These are phyloP conservation scores for Globisporangium heterothallicum DNA, from an alignment of 352 stramenopile species.

Conservation along the genomic window DNA sequence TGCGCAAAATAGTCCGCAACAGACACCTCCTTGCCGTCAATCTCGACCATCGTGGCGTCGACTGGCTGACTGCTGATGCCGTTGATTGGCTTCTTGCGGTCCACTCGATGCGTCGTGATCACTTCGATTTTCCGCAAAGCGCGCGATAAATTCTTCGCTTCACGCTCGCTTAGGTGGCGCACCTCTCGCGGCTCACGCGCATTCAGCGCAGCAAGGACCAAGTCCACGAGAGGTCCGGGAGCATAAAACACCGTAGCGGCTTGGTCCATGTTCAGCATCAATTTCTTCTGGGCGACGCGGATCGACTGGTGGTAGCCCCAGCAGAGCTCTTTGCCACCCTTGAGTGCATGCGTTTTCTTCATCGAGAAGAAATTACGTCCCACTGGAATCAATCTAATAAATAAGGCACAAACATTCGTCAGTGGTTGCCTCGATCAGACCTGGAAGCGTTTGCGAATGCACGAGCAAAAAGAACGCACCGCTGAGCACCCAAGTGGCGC, in stretches of 20 bases:
- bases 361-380: slow-evolving; percentile 71
- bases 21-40: slow-evolving; percentile 46
- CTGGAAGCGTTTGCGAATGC: not conserved
- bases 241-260: slow-evolving; percentile 67
- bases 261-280: slow-evolving; percentile 73
- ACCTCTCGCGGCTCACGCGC: slow-evolving; percentile 29
- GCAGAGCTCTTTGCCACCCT: slow-evolving; percentile 61
- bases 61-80: slow-evolving; percentile 40
- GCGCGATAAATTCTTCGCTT: slow-evolving; percentile 25
- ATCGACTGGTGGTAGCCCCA: slow-evolving; percentile 76
- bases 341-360: slow-evolving; percentile 48
- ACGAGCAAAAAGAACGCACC: slow-evolving; percentile 4
- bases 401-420: slow-evolving; percentile 1
- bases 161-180: slow-evolving; percentile 28
- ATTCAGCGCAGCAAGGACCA: slow-evolving; percentile 38
- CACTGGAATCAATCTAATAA: slow-evolving; percentile 38
- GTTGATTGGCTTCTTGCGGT: slow-evolving; percentile 50
- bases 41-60: slow-evolving; percentile 39
- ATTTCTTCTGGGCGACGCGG: slow-evolving; percentile 38
- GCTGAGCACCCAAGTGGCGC: slow-evolving; percentile 47
- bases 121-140: slow-evolving; percentile 51
- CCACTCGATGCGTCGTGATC: slow-evolving; percentile 51
- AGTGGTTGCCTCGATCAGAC: not conserved
- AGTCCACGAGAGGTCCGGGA: slow-evolving; percentile 41
- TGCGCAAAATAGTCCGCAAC: slow-evolving; percentile 60